These are phyloP conservation scores for Sclerotinia sclerotiorum DNA, from an alignment of 2,329 filamentous ascomycete genomes.

Conservation along the genomic window DNA sequence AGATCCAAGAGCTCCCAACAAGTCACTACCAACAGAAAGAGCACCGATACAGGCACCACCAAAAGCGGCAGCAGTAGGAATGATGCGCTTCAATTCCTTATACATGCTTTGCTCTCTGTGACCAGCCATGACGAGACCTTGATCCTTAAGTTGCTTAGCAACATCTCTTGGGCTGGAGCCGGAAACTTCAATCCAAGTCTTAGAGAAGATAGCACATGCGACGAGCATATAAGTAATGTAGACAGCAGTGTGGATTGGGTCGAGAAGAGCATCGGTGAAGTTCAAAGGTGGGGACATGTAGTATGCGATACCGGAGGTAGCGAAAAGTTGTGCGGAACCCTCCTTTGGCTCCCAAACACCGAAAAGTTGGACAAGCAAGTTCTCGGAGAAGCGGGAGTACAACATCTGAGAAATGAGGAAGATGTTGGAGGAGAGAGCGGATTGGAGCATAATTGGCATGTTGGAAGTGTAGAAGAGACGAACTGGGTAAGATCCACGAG, in stretches of 20 bases:
- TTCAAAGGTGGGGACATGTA: conserved; percentile 99
- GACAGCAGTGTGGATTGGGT: conserved; percentile 92
- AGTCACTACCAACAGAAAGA: conserved; percentile 90
- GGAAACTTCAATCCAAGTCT: conserved; percentile 99
- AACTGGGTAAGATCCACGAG: conserved; percentile 95
- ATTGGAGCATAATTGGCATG: conserved; percentile 99
- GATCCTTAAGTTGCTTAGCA: conserved; percentile 99
- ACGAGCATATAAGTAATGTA: conserved; percentile 98
- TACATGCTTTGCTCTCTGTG: conserved; percentile 99
- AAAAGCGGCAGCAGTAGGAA: conserved; percentile 95
- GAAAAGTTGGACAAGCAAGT: conserved; percentile 94
- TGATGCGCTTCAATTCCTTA: conserved; percentile 99
- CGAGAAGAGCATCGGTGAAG: conserved; percentile 94
- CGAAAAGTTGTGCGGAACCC: conserved; percentile 91
- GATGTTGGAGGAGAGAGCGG: conserved; percentile 96
- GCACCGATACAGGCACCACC: conserved; percentile 99
- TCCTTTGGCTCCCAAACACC: conserved; percentile 98
- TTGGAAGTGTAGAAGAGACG: conserved; percentile 99
- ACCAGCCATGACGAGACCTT: conserved; percentile 98
- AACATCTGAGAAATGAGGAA: conserved; percentile 99
- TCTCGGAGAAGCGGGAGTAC: conserved; percentile 98
- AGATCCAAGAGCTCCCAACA: conserved; percentile 91
- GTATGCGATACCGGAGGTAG: conserved; percentile 91
- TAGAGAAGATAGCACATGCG: conserved; percentile 97
- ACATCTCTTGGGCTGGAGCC: conserved; percentile 97